phyloP scores from a whole-genome alignment of 148 eudicot species.

The Dysphania ambrosioides region DNA sequence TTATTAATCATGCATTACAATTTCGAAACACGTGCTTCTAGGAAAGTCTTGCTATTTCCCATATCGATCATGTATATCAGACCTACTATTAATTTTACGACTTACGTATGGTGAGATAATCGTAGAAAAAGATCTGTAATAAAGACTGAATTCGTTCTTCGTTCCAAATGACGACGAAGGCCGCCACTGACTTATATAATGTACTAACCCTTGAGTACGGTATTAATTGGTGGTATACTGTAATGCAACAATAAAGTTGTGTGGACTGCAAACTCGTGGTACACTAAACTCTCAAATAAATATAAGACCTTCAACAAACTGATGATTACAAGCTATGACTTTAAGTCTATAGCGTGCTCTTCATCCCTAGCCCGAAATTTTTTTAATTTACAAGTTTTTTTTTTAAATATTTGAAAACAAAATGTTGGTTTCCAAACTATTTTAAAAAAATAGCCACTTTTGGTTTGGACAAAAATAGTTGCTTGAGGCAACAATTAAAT shows the following conservation, averaged over 20 bases:
- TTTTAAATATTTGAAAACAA: too few species aligned
- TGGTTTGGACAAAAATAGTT: too few species aligned
- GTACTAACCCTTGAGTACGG: not conserved
- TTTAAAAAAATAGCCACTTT: too few species aligned
- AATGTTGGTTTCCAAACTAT: too few species aligned
- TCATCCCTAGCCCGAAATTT: slow-evolving; percentile 12
- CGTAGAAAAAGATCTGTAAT: too few species aligned
- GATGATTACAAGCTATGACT: not conserved
- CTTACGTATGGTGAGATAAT: not conserved
- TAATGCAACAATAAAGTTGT: not conserved
- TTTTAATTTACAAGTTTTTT: too few species aligned
- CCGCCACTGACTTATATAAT: slow-evolving; percentile 10
- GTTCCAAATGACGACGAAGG: slow-evolving; percentile 1
- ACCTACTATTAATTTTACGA: not conserved
- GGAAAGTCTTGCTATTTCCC: too few species aligned
- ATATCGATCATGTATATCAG: too few species aligned
- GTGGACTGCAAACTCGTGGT: not conserved
- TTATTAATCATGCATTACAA: too few species aligned
- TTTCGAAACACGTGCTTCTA: too few species aligned
- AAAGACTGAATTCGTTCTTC: not conserved
- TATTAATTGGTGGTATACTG: not conserved
- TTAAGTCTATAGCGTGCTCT: not conserved
- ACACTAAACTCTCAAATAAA: not conserved
- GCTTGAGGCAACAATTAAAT: too few species aligned
- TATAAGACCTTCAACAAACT: not conserved